Evolutionary conservation across 352 stramenopile genomes (phyloP), one percentile per base, ranked within the genome.

Genomic region (Peronospora tabacina): DNA sequence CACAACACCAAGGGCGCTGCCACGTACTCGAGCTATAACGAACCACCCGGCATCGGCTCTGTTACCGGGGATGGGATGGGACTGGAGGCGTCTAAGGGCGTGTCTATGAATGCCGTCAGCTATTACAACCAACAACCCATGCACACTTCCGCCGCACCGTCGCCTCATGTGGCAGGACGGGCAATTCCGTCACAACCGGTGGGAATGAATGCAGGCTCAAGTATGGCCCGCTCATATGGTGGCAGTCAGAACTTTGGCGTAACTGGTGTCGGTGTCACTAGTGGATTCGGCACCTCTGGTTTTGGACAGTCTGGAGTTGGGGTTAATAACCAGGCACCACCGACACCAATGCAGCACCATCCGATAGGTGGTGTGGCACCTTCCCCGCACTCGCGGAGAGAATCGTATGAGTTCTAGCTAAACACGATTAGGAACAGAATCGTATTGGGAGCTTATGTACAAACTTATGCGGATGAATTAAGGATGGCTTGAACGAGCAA

Each of bases 71-170:
- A 19, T 2, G 58, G 63, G 32, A 58, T 63, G 37, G 58, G 53
- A 15, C 30, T 67, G 5, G 62, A 65, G 20, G 30, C 52, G 13
- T 56, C 48, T 36, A 62, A 53, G 32, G 53, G 56, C 19, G 55
- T 59, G 6, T 68, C 53, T 15, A 63, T 61, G 44, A 68, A 63
- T 51, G 66, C 70, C 22, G 49, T 67, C 37, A 82, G 41, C 46
- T 82, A 82, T 62, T 82, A 82, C 56, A 76, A 56, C 28, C 70
- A 82, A 35, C 68, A 82, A 34, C 66, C 66, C 20, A 58, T 57
- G 34, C 63, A 74, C 26, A 69, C 61, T 32, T 65, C 67, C 30
- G 49, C 67, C 11, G 67, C 61, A 3, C 61, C 64, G 15, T 82
- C 70, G 12, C 65, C 70, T 11, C 64, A 56, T 17, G 63, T 82